Percentiles rank a stretch among this genome's conserved stretches.
Conservation (phyloP, 2,329 filamentous ascomycete species). For the Colletotrichum sojae region DNA sequence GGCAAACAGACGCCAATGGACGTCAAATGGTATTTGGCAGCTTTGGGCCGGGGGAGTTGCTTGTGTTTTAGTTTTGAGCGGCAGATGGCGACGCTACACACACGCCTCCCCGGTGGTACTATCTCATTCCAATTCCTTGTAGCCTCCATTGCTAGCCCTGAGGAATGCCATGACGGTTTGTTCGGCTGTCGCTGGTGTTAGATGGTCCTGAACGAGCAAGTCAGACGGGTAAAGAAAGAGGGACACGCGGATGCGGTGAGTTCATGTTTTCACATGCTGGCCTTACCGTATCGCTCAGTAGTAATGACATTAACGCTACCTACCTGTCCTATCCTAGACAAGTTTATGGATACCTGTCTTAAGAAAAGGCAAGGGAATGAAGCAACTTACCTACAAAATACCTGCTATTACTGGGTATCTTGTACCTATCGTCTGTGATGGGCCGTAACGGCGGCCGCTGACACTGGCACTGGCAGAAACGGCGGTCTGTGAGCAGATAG, state of each 20-base stretch:
- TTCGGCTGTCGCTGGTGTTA: too few relatives aligned
- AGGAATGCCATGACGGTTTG: too few relatives aligned
- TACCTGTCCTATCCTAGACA: not conserved
- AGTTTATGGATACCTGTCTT: not conserved
- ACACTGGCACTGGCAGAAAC: conserved; percentile 23
- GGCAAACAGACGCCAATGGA: too few relatives aligned
- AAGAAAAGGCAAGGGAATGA: not conserved
- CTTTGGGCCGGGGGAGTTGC: too few relatives aligned
- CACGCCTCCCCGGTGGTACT: conserved; percentile 8
- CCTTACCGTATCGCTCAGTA: not conserved
- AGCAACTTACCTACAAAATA: conserved; percentile 4
- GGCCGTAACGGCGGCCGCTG: conserved; percentile 8
- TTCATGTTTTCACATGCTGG: not conserved
- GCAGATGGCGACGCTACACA: conserved; percentile 29
- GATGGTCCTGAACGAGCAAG: too few relatives aligned
- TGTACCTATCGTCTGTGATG: conserved; percentile 19
- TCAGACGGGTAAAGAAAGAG: not conserved
- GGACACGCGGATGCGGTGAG: conserved; percentile 7
- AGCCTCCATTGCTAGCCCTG: too few relatives aligned
- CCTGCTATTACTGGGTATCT: too few relatives aligned
- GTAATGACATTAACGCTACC: too few relatives aligned
- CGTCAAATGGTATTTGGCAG: not conserved
- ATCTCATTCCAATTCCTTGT: not conserved
- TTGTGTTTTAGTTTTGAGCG: conserved; percentile 18
- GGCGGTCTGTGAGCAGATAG: conserved; percentile 34